Base-by-base conservation (phyloP, 1,284 basidiomycete species). In the Afroboletus lepidellus region DNA sequence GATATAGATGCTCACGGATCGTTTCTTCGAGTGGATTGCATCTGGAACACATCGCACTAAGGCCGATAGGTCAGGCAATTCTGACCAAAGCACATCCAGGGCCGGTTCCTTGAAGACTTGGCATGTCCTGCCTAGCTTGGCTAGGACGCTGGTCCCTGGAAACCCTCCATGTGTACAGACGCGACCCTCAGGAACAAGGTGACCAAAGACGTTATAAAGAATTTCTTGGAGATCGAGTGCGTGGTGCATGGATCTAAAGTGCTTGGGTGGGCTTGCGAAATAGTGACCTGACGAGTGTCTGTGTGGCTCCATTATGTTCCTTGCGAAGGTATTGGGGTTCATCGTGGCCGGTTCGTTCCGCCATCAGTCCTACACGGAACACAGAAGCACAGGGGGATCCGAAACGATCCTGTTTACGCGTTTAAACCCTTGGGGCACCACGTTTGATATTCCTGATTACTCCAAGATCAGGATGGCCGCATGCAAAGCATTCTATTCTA, bases 341-440 rank as follows among this genome's bases (percentile, higher is more conserved):
- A 30, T 21, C 27, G 3, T 20, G 72, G 74, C 37, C 37, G 37
- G 15, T 16, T 39, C 3, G 23, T 39, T 39, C 38, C 38, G 23
- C 13, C 15, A n/a, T 24, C 29, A 23, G 12, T 24, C 37, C 21
- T 39, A 8, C 18, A 21, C 36, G 36, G 18, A 39, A 39, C 23
- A 8, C 15, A 39, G 21, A 24, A 24, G 38, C 38, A 1, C 21
- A 39, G 13, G 38, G 36, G 12, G 23, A 1, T 24, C 21, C 16
- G 38, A 39, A 25, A 24, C 12, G 20, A 25, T 25, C 38, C 21
- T 9, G 13, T 21, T 37, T n/a, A 15, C 2, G 13, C 15, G 23
- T 39, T 23, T 25, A 7, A 9, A 4, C 15, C 9, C 3, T 25
- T 13, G 21, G 21, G 15, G n/a, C 15, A 24, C n/a, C 15, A 24